Evolutionary conservation across 1,139 yeast genomes (phyloP).

Genomic region (Yamadazyma trypodendri): DNA sequence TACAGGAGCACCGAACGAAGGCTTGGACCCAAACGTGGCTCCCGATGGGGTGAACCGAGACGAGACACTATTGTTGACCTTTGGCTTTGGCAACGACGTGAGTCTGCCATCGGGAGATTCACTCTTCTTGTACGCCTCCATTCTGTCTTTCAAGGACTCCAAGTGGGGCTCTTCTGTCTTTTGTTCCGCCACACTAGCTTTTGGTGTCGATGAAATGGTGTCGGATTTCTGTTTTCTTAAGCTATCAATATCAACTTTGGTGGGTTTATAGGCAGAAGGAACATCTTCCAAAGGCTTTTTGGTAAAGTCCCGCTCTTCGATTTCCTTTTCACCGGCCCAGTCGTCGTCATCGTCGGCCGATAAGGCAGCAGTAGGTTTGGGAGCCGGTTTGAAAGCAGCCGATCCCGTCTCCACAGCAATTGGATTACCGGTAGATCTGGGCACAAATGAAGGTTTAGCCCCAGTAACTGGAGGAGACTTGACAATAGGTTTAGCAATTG

Average conservation of each 20-base stretch:
- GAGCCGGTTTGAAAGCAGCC: slow-evolving; percentile 24
- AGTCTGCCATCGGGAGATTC: slow-evolving; percentile 48
- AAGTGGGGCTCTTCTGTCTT: slow-evolving; percentile 29
- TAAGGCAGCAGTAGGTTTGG: slow-evolving; percentile 34
- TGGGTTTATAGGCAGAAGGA: slow-evolving; percentile 71
- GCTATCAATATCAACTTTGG: slow-evolving; percentile 46
- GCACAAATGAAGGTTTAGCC: slow-evolving; percentile 29
- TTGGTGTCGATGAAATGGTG: slow-evolving; percentile 45
- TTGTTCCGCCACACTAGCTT: slow-evolving; percentile 16
- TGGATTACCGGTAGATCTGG: slow-evolving; percentile 44
- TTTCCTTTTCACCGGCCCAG: slow-evolving; percentile 64
- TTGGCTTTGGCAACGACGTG: slow-evolving; percentile 66
- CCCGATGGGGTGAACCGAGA: slow-evolving; percentile 46
- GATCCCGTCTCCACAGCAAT: slow-evolving; percentile 17
- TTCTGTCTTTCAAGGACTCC: slow-evolving; percentile 44
- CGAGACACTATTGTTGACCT: slow-evolving; percentile 51
- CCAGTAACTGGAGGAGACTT: slow-evolving; percentile 13
- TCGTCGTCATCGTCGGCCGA: slow-evolving; percentile 48
- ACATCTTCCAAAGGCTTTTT: slow-evolving; percentile 59
- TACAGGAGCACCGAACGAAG: slow-evolving; percentile 33
- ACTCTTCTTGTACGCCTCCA: slow-evolving; percentile 29
- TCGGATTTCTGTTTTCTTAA: slow-evolving; percentile 49
- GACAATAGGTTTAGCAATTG: slow-evolving; percentile 19
- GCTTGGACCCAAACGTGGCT: slow-evolving; percentile 58
- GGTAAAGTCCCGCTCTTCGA: slow-evolving; percentile 68